These are phyloP conservation scores for Cryptococcus sp. DNA, from an alignment of 1,284 basidiomycete genomes.

Conservation along the genomic window DNA sequence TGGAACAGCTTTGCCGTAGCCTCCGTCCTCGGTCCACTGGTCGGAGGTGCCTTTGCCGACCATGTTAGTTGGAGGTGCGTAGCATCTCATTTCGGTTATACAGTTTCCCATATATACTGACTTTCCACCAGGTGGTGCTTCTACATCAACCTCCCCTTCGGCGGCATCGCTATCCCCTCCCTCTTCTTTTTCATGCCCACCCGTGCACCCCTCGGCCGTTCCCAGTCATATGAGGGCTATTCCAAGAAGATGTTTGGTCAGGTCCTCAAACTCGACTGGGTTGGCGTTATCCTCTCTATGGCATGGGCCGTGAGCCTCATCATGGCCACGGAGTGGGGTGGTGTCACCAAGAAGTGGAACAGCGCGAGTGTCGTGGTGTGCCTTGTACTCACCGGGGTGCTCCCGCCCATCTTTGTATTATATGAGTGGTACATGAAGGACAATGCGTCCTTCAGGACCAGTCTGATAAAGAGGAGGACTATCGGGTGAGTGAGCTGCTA, in stretches of 20 bases:
- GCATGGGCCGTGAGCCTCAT: constrained; percentile 40
- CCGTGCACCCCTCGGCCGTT: constrained; percentile 39
- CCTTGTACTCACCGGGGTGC: constrained; percentile 41
- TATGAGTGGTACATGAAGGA: constrained; percentile 48
- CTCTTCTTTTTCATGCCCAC: constrained; percentile 35
- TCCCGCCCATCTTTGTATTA: constrained; percentile 37
- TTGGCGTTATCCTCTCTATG: constrained; percentile 39
- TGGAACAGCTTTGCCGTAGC: constrained; percentile 47
- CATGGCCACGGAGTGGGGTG: constrained; percentile 45
- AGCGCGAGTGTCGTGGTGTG: constrained; percentile 46
- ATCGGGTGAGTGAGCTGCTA: constrained; percentile 29
- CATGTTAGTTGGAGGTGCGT: constrained; percentile 47
- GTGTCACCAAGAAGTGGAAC: constrained; percentile 47
- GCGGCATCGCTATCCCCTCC: constrained; percentile 39
- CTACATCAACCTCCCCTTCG: constrained; percentile 51
- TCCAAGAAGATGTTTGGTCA: constrained; percentile 33
- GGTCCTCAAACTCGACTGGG: constrained; percentile 45
- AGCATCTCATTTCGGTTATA: background rate
- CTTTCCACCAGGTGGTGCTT: constrained; percentile 29
- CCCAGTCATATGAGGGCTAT: constrained; percentile 41
- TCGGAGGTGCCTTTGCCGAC: constrained; percentile 52
- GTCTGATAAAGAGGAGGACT: constrained; percentile 43
- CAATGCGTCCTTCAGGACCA: constrained; percentile 49
- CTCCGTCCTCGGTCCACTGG: constrained; percentile 49
- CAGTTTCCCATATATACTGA: background rate